Evolutionary conservation across 805 yeast genomes (phyloP).

Genomic region (Sugiyamaella valdiviana): DNA sequence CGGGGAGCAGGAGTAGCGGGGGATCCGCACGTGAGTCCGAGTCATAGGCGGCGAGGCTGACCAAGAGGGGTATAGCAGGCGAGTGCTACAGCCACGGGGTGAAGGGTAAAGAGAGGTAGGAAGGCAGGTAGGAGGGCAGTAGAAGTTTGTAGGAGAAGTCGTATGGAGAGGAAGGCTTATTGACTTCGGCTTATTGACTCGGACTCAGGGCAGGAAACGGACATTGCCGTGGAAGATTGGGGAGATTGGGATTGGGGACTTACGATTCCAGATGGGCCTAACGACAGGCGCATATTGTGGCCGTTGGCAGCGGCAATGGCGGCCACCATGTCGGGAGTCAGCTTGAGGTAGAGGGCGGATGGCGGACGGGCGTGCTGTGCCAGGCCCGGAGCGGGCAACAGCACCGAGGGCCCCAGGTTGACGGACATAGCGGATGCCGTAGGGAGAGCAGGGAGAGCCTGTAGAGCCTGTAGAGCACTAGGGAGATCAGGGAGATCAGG

Average conservation of each 20-base stretch:
- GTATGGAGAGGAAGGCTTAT: neutral
- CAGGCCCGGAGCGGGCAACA: slow-evolving; percentile 3
- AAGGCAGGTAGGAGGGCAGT: neutral
- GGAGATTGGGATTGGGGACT: neutral
- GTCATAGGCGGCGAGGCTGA: neutral
- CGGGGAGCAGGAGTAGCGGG: too few species aligned
- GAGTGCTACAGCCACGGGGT: neutral
- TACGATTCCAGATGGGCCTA: neutral
- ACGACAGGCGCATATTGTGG: neutral
- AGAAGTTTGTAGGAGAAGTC: neutral
- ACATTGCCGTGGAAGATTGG: neutral
- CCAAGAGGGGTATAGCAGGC: neutral
- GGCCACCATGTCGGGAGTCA: slow-evolving; percentile 16
- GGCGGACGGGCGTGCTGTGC: neutral
- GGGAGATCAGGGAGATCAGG: neutral
- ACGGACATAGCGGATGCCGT: slow-evolving; percentile 4
- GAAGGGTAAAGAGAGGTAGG: neutral
- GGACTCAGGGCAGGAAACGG: neutral
- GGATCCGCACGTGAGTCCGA: neutral
- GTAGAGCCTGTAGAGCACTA: neutral
- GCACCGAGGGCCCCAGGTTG: slow-evolving; percentile 2
- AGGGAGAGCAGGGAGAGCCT: neutral
- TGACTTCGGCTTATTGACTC: too few species aligned
- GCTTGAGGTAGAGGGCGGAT: slow-evolving; percentile 12
- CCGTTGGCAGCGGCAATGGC: slow-evolving; percentile 11